Evolutionary conservation across 2,329 filamentous ascomycete genomes (phyloP).

Genomic region (Colletotrichum cuscutae): DNA sequence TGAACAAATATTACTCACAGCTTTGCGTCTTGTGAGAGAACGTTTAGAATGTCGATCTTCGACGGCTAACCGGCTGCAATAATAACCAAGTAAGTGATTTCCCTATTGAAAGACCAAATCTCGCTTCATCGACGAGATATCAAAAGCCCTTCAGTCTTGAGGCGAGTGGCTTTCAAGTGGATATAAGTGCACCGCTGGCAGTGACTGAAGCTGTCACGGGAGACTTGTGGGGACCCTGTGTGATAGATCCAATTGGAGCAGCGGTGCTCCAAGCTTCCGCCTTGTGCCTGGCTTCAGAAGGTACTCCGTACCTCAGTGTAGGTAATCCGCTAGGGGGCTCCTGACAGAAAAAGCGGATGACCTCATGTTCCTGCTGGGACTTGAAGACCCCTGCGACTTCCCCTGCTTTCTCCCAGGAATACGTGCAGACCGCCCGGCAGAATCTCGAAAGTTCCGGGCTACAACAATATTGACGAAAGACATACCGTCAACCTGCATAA

Average conservation of each 20-base stretch:
- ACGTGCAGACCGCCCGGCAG: constrained; percentile 47
- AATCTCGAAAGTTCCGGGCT: constrained; percentile 41
- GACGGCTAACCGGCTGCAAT: no score
- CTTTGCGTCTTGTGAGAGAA: not conserved
- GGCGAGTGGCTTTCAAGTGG: not conserved
- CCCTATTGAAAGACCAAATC: not conserved
- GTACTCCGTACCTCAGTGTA: not conserved
- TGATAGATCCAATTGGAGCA: no score
- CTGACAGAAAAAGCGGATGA: constrained; percentile 15
- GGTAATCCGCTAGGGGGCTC: constrained; percentile 7
- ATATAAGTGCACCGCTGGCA: constrained; percentile 4
- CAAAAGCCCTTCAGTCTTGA: not conserved
- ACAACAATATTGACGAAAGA: constrained; percentile 19
- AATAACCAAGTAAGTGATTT: not conserved
- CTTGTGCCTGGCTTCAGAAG: no score
- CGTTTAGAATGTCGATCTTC: no score
- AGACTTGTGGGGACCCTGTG: constrained; percentile 9
- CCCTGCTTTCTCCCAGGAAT: constrained; percentile 10
- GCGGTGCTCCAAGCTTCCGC: no score
- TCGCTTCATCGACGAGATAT: not conserved
- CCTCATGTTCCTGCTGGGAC: constrained; percentile 26
- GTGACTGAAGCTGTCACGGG: not conserved
- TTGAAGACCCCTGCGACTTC: constrained; percentile 18
- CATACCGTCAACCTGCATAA: constrained; percentile 33
- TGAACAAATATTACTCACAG: not conserved